Base-by-base conservation (phyloP, 257 asterid genomes). In the Hygrophila difformis region DNA sequence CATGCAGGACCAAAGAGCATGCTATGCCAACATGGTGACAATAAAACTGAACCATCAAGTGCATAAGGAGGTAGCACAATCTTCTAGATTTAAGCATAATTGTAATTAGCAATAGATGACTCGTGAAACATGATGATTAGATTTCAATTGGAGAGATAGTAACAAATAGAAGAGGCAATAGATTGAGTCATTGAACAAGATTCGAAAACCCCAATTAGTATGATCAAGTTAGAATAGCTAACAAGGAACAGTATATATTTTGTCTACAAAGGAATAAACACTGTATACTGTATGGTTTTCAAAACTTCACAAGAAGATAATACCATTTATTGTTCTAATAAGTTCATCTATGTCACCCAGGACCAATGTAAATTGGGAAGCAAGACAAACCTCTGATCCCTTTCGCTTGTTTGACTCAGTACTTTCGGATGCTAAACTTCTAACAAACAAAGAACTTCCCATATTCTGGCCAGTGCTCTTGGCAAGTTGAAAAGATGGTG, bases 401-500 rank as follows among this genome's bases (percentile, higher is more conserved):
- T 71, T 75, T 65, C 59, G 56, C 37, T 34, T 47, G 11, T 55
- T 65, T 21, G 96, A 65, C 40, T 71, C 73, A 7, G 96, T 58
- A 39, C 77, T 26, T 63, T 66, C 69, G 62, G 87, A 73, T 45
- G 94, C 70, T 68, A 87, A 74, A 49, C 72, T 57, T 74, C 93
- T 77, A 44, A 65, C 59, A 47, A 66, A 69, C 72, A 46, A 46
- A 61, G 71, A 33, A 22, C 33, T 28, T 49, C 61, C 43, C 47
- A 67, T 49, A 59, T 55, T 61, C 52, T 49, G 53, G 39, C 71
- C 60, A 33, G 40, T 18, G 26, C 60, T 71, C 18, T 39, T 33
- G 56, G 68, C 68, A 54, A 64, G 79, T 56, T 70, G 89, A 59
- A 70, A 60, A 21, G 62, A 57, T 38, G 83, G 57, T 62, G 18